phyloP scores from a whole-genome alignment of 352 stramenopile genomes.

The Pythium oligandrum region DNA sequence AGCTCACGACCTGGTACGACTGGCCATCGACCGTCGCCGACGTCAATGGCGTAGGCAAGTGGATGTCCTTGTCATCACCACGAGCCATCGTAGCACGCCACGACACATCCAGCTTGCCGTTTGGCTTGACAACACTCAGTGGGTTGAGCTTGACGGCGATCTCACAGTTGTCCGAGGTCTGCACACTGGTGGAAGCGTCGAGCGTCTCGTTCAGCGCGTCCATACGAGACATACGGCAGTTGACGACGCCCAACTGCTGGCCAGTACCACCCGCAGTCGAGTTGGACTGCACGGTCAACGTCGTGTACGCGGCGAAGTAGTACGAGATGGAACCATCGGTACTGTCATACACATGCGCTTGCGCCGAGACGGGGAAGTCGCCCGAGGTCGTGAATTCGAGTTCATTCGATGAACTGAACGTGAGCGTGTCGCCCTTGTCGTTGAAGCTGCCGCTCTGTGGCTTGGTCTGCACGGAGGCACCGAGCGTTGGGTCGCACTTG shows the following conservation, averaged over 20 bases:
- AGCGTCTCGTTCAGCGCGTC: constrained; percentile 27
- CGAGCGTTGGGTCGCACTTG: constrained; percentile 31
- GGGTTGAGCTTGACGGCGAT: constrained; percentile 27
- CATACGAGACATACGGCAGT: constrained; percentile 41
- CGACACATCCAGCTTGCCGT: constrained; percentile 14
- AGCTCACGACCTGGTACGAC: constrained; percentile 44
- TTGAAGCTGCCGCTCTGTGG: constrained; percentile 44
- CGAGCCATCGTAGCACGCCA: constrained; percentile 35
- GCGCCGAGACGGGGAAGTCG: constrained; percentile 37
- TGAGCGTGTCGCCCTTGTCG: constrained; percentile 15
- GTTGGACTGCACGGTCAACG: constrained; percentile 26
- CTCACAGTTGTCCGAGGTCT: constrained; percentile 40
- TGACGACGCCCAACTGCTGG: constrained; percentile 19
- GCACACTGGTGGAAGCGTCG: constrained; percentile 17
- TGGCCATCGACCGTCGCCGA: constrained; percentile 21
- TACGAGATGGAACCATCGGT: constrained; percentile 33
- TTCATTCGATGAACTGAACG: constrained; percentile 36
- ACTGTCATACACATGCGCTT: constrained; percentile 35
- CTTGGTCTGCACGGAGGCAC: constrained; percentile 15
- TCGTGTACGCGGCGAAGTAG: constrained; percentile 42
- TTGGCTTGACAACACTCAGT: constrained; percentile 24
- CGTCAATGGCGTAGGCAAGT: constrained; percentile 37
- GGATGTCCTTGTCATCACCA: constrained; percentile 30
- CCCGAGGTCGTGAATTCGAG: constrained; percentile 30
- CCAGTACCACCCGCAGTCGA: background rate